These are phyloP conservation scores for Aspergillus baeticus DNA, from an alignment of 495 filamentous ascomycete species.

Conservation along the genomic window DNA sequence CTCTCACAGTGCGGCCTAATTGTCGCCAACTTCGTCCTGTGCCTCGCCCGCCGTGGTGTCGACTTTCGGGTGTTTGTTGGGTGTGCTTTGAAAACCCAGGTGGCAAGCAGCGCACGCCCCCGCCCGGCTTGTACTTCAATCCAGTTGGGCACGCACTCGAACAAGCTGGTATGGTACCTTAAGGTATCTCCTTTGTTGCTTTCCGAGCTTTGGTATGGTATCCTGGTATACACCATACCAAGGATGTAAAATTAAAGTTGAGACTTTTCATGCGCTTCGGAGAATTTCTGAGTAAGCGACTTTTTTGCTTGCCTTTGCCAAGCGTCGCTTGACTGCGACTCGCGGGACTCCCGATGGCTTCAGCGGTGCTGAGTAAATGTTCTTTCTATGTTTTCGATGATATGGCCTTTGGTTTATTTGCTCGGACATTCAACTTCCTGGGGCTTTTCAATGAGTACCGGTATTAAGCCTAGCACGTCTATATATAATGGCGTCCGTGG, in stretches of 20 bases:
- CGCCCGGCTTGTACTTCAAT: too few species aligned
- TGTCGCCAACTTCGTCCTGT: neutral
- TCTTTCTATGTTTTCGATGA: too few species aligned
- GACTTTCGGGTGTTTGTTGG: neutral
- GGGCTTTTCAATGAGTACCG: too few species aligned
- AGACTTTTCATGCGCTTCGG: constrained; percentile 16
- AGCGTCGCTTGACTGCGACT: neutral
- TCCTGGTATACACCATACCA: neutral
- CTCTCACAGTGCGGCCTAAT: too few species aligned
- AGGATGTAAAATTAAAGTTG: constrained; percentile 9
- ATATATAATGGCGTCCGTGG: neutral
- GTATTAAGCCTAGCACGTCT: neutral
- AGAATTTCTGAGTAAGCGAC: constrained; percentile 20
- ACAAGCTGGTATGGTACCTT: neutral
- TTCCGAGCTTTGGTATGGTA: neutral
- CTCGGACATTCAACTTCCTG: too few species aligned
- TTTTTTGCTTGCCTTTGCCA: neutral
- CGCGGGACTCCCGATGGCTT: too few species aligned
- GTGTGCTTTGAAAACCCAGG: neutral
- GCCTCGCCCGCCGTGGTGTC: neutral
- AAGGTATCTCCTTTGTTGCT: neutral
- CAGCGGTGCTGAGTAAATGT: too few species aligned
- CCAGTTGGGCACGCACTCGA: neutral
- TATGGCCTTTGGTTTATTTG: too few species aligned
- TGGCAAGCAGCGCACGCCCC: too few species aligned